Conservation (phyloP, 345 rosid species). For the Brassica juncea region DNA sequence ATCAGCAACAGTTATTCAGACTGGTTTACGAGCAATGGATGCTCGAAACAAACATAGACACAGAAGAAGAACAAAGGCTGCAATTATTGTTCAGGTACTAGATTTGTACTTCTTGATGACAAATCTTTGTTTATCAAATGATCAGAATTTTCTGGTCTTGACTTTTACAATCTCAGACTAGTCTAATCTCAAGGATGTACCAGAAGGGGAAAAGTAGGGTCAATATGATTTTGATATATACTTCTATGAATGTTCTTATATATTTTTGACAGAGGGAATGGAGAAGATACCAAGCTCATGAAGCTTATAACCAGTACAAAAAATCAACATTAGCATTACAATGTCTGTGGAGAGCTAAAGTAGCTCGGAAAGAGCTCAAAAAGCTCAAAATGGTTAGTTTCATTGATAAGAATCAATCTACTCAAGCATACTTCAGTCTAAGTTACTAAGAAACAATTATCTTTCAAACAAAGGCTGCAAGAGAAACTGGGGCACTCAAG, state of each 20-base stretch:
- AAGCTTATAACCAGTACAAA: slow-evolving; percentile 47
- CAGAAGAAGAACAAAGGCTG: slow-evolving; percentile 62
- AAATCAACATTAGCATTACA: slow-evolving; percentile 56
- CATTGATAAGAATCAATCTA: background rate
- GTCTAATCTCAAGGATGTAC: background rate
- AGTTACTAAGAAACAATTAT: slow-evolving; percentile 9
- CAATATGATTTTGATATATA: background rate
- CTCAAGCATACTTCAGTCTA: background rate
- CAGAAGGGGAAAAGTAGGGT: background rate
- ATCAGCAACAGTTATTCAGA: slow-evolving; percentile 55
- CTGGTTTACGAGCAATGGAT: slow-evolving; percentile 61
- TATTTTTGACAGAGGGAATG: slow-evolving; percentile 51
- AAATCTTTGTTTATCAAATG: slow-evolving; percentile 1
- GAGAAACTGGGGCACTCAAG: slow-evolving; percentile 71
- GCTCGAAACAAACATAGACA: slow-evolving; percentile 53
- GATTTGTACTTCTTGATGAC: background rate
- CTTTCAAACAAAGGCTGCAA: slow-evolving; percentile 55
- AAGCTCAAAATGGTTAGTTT: slow-evolving; percentile 55
- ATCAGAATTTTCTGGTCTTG: slow-evolving; percentile 6
- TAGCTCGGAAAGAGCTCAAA: slow-evolving; percentile 65
- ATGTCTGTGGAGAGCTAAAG: slow-evolving; percentile 62
- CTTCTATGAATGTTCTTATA: background rate
- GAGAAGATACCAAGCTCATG: slow-evolving; percentile 53
- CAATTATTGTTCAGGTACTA: slow-evolving; percentile 58
- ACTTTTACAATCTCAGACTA: background rate